Conservation (phyloP, 768 basidiomycete genomes). For the Leccinum pellstonianum region DNA sequence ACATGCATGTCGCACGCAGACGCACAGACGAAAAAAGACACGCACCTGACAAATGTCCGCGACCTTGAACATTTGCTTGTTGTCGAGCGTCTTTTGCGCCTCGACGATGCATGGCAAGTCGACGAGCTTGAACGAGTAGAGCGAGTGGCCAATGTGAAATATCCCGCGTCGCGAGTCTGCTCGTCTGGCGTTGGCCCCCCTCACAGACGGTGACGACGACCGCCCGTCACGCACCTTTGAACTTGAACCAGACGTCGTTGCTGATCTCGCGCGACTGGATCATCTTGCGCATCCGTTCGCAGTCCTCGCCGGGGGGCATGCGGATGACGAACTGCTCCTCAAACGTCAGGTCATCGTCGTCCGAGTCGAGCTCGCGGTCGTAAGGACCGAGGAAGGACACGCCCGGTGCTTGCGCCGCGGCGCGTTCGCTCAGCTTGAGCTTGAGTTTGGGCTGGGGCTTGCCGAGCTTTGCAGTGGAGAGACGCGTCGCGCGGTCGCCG, state of each 20-base stretch:
- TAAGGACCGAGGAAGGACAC: slow-evolving; percentile 89
- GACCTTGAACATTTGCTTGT: slow-evolving; percentile 97
- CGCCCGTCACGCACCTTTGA: slow-evolving; percentile 64
- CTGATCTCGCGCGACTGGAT: slow-evolving; percentile 73
- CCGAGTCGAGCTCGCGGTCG: slow-evolving; percentile 92
- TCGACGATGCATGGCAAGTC: slow-evolving; percentile 95
- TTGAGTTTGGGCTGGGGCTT: slow-evolving; percentile 73
- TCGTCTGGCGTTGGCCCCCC: slow-evolving; percentile 10
- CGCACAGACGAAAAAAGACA: slow-evolving; percentile 5
- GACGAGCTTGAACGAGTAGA: slow-evolving; percentile 90
- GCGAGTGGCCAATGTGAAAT: slow-evolving; percentile 79
- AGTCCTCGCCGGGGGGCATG: slow-evolving; percentile 82
- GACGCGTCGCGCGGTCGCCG: slow-evolving; percentile 56
- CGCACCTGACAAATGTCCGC: slow-evolving; percentile 95
- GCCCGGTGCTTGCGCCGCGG: slow-evolving; percentile 76
- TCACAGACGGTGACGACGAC: background rate
- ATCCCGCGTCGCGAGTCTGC: slow-evolving; percentile 87
- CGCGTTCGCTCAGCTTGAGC: slow-evolving; percentile 83
- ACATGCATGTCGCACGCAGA: slow-evolving; percentile 12
- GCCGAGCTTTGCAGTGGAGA: slow-evolving; percentile 47
- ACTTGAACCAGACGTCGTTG: slow-evolving; percentile 95
- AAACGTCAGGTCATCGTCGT: slow-evolving; percentile 91
- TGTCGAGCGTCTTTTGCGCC: slow-evolving; percentile 93
- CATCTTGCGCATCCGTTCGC: slow-evolving; percentile 78
- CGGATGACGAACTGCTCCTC: slow-evolving; percentile 97